Evolutionary conservation across 805 yeast species (phyloP), one percentile per base, ranked within the genome.

Genomic region (Pichia scutulata): DNA sequence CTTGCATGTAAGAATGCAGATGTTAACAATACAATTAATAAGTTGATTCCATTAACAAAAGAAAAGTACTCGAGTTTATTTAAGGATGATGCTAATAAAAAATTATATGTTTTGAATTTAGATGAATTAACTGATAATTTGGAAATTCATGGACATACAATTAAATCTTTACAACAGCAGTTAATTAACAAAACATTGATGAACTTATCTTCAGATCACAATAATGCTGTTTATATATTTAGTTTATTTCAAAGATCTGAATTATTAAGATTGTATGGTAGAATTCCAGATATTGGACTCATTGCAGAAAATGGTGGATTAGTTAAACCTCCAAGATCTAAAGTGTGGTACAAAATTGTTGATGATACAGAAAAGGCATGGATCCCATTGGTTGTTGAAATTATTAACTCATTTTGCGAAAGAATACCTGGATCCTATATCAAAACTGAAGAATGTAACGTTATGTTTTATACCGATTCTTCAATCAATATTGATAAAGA

Each of bases 221-320:
- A 64, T 10, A 89, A 88, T 60, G 71, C 75, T 43, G 89, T 92
- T 2, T 90, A 84, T 61, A 74, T 90, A 3, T 73, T 85, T 49
- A 82, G 89, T 55, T 77, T 80, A 43, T 76, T 82, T 60, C 81
- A 81, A 47, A 74, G 84, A 52, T 66, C 73, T 1, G 86, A 82
- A 41, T 68, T 90, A 60, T 86, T 84, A 53, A 73, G 86, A 49
- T 68, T 80, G 48, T 89, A 83, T 68, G 73, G 84, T 19, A 76
- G 88, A 56, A 75, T 81, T 4, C 79, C 84, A 1, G 78, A 79
- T 40, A 60, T 90, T 28, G 97, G 97, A 0, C 70, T 92, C 47
- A 81, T 92, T 55, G 95, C 97, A 1, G 98, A 90, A 65, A 83
- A 84, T 61, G 98, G 98, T 37, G 95, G 89, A 0, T 88, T 77